Base-by-base conservation (phyloP, 176 grass and related monocot species). In the Alopecurus myosuroides region DNA sequence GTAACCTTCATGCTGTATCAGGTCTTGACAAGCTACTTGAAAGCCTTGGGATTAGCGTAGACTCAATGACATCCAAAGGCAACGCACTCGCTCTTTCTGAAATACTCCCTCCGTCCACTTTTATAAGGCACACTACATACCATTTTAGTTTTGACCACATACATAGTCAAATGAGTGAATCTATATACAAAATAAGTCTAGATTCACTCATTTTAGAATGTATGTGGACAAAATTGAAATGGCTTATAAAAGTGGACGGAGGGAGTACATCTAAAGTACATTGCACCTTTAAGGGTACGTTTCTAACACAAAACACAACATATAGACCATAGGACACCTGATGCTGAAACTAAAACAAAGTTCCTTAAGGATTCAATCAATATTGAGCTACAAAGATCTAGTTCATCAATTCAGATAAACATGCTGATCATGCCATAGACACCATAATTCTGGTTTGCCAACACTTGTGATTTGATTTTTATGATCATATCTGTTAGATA, bases 281-380 rank as follows among this genome's bases (percentile, higher is more conserved):
- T 79, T 74, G 85, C 85, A 82, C 87, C 87, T 80, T 77, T 92
- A 83, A 85, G 64, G 66, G 89, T 92, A 92, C 19, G 69, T 12
- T 77, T 63, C 56, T 7, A 22, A 19, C n/a, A 28, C 14, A 57
- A 23, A 82, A 1, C 49, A 71, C 23, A 70, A 4, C 25, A 30
- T 52, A 52, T 0, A 82, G 6, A 82, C 33, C 17, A 22, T 57
- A 73, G 37, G 62, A 31, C 6, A 3, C 53, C 35, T 42, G 11
- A 71, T 72, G 34, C 52, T 60, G 51, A 73, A 70, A 45, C 36
- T 20, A 12, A 73, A 58, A 58, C 18, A 44, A 17, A n/a, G 25
- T 55, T 73, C 68, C 51, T 60, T 7, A 25, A 73, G 37, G 37
- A 73, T 60, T 83, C 26, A 74, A 74, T 34, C 17, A 55, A 70